Percentiles rank a stretch among this genome's conserved stretches.
These are phyloP conservation scores for Coniochaeta pulveracea DNA, from an alignment of 2,329 filamentous ascomycete species.

Conservation along the genomic window DNA sequence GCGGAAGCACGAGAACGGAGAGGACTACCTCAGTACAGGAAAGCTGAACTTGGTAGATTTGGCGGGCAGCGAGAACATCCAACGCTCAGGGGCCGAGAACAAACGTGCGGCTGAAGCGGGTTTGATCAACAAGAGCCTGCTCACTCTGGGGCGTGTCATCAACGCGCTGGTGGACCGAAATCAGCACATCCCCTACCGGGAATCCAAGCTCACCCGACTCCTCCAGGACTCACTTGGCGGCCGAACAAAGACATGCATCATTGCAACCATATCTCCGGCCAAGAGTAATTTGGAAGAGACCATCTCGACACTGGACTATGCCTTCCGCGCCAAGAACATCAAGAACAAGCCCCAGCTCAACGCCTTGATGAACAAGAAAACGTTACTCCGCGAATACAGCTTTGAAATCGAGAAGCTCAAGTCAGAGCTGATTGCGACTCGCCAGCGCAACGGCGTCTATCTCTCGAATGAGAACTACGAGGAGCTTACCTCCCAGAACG, in stretches of 20 bases:
- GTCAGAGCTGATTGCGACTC: conserved; percentile 82
- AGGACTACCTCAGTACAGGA: conserved; percentile 81
- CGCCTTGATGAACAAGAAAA: conserved; percentile 85
- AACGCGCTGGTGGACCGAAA: conserved; percentile 89
- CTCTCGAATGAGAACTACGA: conserved; percentile 82
- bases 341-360: conserved; percentile 96
- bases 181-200: conserved; percentile 80
- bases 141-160: conserved; percentile 92
- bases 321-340: conserved; percentile 96
- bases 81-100: conserved; percentile 93
- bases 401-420: conserved; percentile 90
- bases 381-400: conserved; percentile 79
- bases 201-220: conserved; percentile 90
- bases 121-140: conserved; percentile 92
- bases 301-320: conserved; percentile 95
- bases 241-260: conserved; percentile 95
- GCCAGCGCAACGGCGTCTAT: conserved; percentile 92
- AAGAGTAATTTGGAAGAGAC: conserved; percentile 96
- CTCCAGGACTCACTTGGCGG: conserved; percentile 95
- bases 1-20: conserved; percentile 66
- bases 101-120: conserved; percentile 94
- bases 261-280: conserved; percentile 88
- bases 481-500: conserved; percentile 82
- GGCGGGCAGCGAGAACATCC: conserved; percentile 95
- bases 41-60: conserved; percentile 96